Conservation (phyloP, 2,329 filamentous ascomycete species). For the Cordyceps pruinosa region DNA sequence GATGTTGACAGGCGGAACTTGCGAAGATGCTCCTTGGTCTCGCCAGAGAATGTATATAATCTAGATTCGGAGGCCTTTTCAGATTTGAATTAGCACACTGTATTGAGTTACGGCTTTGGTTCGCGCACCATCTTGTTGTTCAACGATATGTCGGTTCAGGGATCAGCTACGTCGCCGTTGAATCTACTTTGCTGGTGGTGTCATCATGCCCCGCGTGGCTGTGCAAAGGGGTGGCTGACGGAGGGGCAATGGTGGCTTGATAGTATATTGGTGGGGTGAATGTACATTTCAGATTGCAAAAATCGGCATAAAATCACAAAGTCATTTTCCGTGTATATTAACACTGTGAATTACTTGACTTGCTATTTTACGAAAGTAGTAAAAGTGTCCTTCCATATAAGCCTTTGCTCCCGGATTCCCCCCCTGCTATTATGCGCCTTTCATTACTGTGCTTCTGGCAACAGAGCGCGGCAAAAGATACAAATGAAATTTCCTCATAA, state of each 20-base stretch:
- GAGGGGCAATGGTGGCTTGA: slow-evolving; percentile 5
- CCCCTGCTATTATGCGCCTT: background rate
- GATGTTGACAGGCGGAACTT: slow-evolving; percentile 94
- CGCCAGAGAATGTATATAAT: slow-evolving; percentile 85
- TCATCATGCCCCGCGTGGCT: slow-evolving; percentile 14
- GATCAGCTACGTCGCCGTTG: background rate
- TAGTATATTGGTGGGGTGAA: too few species aligned
- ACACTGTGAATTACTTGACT: background rate
- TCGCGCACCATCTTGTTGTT: too few species aligned
- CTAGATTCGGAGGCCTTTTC: slow-evolving; percentile 64
- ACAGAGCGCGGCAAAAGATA: background rate
- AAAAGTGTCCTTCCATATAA: background rate
- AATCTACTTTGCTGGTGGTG: background rate
- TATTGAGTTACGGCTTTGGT: background rate
- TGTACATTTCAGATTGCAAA: background rate
- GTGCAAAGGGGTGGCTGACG: slow-evolving; percentile 4
- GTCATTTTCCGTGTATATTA: background rate
- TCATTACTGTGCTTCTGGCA: background rate
- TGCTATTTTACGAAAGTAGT: background rate
- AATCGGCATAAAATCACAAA: background rate
- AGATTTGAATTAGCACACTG: background rate
- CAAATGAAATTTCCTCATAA: background rate
- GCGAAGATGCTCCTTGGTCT: slow-evolving; percentile 81
- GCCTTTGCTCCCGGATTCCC: background rate
- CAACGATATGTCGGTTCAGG: background rate